Conservation (phyloP, 208 protist genomes). For the Lotmaria passim region DNA sequence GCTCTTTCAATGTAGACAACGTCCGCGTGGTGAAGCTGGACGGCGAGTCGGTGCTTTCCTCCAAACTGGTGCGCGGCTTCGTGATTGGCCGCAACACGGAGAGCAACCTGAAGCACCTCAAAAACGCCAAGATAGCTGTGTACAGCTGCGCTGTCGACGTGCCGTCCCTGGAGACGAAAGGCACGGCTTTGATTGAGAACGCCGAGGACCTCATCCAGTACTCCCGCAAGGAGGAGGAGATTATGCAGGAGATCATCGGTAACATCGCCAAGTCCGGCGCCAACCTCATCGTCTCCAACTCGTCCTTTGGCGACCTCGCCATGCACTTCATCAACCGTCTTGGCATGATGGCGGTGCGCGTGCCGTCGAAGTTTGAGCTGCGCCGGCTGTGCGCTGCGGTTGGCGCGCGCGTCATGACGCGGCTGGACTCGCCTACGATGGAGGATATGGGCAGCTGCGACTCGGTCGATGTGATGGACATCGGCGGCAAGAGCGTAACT, state of each 20-base stretch:
- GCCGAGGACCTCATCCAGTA: constrained; percentile 98
- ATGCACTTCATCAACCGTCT: constrained; percentile 99
- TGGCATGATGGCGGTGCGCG: constrained; percentile 98
- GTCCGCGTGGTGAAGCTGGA: constrained; percentile 99
- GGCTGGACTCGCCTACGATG: constrained; percentile 88
- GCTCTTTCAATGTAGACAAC: constrained; percentile 99
- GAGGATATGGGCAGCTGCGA: constrained; percentile 98
- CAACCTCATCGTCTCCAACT: constrained; percentile 98
- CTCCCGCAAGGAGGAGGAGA: constrained; percentile 96
- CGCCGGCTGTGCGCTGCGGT: constrained; percentile 97
- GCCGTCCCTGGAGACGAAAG: constrained; percentile 98
- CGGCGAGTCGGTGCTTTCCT: constrained; percentile 95
- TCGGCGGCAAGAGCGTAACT: constrained; percentile 95
- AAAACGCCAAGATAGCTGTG: constrained; percentile 98
- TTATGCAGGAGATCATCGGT: constrained; percentile 97
- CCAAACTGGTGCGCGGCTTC: constrained; percentile 96
- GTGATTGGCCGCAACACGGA: constrained; percentile 95
- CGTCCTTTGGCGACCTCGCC: constrained; percentile 98
- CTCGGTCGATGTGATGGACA: constrained; percentile 94
- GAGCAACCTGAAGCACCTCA: constrained; percentile 92
- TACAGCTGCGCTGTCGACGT: constrained; percentile 98
- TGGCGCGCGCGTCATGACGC: constrained; percentile 94
- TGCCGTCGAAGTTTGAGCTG: constrained; percentile 99
- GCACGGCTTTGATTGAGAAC: constrained; percentile 97
- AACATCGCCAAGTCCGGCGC: constrained; percentile 96